phyloP scores from a whole-genome alignment of 75 land plant species.

The Pinus tabuliformis region DNA sequence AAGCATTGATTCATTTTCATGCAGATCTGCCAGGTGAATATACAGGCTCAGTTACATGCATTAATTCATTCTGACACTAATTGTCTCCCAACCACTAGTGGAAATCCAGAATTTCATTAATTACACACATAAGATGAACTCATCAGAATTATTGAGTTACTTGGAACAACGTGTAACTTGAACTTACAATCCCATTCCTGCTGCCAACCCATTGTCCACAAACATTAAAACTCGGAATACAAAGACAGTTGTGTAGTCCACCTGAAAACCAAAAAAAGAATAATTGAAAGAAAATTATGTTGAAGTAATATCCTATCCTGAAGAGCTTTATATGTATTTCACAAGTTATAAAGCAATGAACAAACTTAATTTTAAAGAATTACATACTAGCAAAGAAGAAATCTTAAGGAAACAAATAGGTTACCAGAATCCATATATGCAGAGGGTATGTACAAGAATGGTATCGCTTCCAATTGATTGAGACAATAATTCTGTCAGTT shows the following conservation, averaged over 20 bases:
- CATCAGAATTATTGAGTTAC: not conserved
- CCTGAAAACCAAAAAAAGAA: slow-evolving; percentile 43
- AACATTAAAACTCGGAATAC: slow-evolving; percentile 94
- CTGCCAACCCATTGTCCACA: slow-evolving; percentile 88
- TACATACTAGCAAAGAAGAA: not conserved
- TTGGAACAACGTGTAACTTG: not conserved
- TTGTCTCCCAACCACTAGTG: no score
- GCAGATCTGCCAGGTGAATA: no score
- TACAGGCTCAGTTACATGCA: no score
- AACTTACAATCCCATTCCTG: slow-evolving; percentile 97
- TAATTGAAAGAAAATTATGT: not conserved
- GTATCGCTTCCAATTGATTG: slow-evolving; percentile 87
- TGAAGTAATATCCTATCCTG: not conserved
- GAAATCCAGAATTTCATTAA: no score
- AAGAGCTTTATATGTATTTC: not conserved
- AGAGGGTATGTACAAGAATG: slow-evolving; percentile 76
- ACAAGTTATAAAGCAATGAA: not conserved
- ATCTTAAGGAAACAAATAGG: slow-evolving; percentile 3
- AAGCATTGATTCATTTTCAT: no score
- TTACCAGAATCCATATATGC: slow-evolving; percentile 96
- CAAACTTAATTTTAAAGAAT: not conserved
- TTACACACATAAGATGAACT: not conserved
- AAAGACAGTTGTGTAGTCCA: slow-evolving; percentile 90
- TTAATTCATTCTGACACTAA: no score
- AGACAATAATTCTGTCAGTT: slow-evolving; percentile 71